Conservation (phyloP, 805 yeast species). For the Metschnikowia cerradonensis region DNA sequence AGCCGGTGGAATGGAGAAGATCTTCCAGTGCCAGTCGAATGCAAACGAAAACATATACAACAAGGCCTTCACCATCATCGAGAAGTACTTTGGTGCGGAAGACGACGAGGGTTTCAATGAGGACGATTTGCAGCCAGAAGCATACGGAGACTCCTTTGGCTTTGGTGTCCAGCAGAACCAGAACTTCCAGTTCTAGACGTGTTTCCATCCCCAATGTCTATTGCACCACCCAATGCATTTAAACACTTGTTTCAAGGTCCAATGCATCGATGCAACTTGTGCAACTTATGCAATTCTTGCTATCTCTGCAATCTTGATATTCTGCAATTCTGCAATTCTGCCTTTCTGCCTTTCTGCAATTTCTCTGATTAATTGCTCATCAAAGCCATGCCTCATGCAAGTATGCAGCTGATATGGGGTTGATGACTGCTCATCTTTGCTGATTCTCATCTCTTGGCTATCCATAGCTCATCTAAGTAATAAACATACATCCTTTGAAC, state of each 20-base stretch:
- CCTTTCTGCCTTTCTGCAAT: not conserved
- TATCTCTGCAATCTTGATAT: too few relatives aligned
- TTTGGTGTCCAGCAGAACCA: slow-evolving; percentile 72
- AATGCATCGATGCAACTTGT: too few relatives aligned
- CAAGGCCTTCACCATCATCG: slow-evolving; percentile 86
- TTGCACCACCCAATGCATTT: not conserved
- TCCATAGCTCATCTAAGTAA: not conserved
- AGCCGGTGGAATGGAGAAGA: slow-evolving; percentile 98
- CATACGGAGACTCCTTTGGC: slow-evolving; percentile 79
- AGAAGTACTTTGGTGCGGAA: slow-evolving; percentile 83
- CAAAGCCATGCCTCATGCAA: not conserved
- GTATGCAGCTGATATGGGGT: not conserved
- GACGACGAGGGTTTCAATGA: slow-evolving; percentile 68
- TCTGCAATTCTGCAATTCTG: too few relatives aligned
- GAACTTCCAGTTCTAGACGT: slow-evolving; percentile 35
- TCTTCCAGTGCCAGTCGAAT: slow-evolving; percentile 86
- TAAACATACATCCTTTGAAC: not conserved
- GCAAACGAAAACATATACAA: slow-evolving; percentile 89
- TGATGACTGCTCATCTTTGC: not conserved
- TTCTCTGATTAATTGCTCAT: not conserved
- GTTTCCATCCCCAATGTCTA: too few relatives aligned
- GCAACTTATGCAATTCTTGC: too few relatives aligned
- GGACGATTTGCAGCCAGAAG: slow-evolving; percentile 67
- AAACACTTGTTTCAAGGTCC: too few relatives aligned
- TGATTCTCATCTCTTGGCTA: not conserved